A percentile compares a stretch with the other conserved stretches of the same genome.
These are phyloP conservation scores for Globisporangium recalcitrans DNA, from an alignment of 352 stramenopile species.

Conservation along the genomic window DNA sequence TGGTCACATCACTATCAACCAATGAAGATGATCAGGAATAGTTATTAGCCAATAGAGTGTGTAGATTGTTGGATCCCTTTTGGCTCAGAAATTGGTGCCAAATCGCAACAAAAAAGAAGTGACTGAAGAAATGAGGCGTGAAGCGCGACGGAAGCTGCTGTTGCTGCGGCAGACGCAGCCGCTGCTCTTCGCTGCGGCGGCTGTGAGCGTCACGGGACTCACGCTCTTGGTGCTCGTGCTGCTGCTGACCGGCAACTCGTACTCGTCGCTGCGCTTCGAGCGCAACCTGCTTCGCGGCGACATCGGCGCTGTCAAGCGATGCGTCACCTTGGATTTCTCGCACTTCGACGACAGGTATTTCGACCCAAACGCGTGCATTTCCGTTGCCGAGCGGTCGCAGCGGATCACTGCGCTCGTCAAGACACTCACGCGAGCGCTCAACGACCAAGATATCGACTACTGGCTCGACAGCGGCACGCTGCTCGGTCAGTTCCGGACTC, in stretches of 20 bases:
- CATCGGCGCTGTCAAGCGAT: slow-evolving; percentile 11
- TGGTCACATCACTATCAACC: background rate
- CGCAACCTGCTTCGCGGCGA: background rate
- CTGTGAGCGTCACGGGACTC: background rate
- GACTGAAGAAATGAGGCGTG: background rate
- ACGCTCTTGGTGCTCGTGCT: background rate
- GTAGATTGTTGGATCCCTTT: background rate
- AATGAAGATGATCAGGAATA: background rate
- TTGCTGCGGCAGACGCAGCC: background rate
- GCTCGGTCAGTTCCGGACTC: slow-evolving; percentile 44
- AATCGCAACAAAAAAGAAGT: background rate
- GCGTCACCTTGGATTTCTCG: slow-evolving; percentile 27
- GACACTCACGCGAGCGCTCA: slow-evolving; percentile 32
- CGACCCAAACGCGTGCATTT: slow-evolving; percentile 30
- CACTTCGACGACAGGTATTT: slow-evolving; percentile 39
- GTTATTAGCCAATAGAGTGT: background rate
- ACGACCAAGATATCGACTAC: slow-evolving; percentile 45
- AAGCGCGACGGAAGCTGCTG: background rate
- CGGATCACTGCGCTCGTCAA: slow-evolving; percentile 37
- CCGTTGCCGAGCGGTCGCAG: slow-evolving; percentile 29
- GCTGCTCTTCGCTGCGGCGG: background rate
- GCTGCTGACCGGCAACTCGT: background rate
- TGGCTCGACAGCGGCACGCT: slow-evolving; percentile 67
- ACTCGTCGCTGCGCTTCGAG: slow-evolving; percentile 2
- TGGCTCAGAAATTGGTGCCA: background rate